These are phyloP conservation scores for Trametes versicolor DNA, from an alignment of 1,284 basidiomycete species.

Conservation along the genomic window DNA sequence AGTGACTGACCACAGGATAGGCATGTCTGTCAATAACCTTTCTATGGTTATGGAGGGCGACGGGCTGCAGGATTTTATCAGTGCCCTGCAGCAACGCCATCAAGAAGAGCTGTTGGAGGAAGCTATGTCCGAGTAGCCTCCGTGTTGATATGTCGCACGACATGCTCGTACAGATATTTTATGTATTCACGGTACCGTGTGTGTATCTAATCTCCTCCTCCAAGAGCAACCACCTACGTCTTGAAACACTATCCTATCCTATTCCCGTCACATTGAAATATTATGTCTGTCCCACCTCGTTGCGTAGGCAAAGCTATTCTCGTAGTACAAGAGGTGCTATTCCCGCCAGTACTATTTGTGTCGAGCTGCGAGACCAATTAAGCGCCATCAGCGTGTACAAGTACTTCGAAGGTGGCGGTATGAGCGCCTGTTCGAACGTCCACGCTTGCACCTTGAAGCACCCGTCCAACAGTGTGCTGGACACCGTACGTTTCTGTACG, in stretches of 20 bases:
- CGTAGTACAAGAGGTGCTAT: too few relatives aligned
- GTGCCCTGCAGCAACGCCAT: constrained; percentile 72
- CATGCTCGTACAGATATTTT: not conserved
- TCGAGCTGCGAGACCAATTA: too few relatives aligned
- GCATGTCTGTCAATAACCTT: constrained; percentile 80
- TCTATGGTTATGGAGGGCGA: constrained; percentile 83
- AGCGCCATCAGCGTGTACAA: too few relatives aligned
- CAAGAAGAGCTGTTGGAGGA: constrained; percentile 75
- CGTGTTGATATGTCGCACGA: not conserved
- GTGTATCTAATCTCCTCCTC: too few relatives aligned
- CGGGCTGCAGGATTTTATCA: constrained; percentile 70
- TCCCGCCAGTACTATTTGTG: too few relatives aligned
- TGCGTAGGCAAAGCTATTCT: too few relatives aligned
- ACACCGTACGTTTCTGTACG: not conserved
- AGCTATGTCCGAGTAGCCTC: constrained; percentile 42
- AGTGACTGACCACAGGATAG: constrained; percentile 92
- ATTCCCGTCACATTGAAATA: too few relatives aligned
- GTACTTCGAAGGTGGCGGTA: not conserved
- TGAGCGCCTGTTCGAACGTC: not conserved
- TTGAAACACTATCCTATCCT: too few relatives aligned
- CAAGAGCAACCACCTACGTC: too few relatives aligned
- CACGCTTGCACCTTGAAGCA: not conserved
- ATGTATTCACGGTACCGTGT: not conserved
- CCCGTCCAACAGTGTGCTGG: not conserved
- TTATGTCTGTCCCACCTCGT: too few relatives aligned